Evolutionary conservation across 768 basidiomycete genomes (phyloP).

Genomic region (Boletus fagicola): DNA sequence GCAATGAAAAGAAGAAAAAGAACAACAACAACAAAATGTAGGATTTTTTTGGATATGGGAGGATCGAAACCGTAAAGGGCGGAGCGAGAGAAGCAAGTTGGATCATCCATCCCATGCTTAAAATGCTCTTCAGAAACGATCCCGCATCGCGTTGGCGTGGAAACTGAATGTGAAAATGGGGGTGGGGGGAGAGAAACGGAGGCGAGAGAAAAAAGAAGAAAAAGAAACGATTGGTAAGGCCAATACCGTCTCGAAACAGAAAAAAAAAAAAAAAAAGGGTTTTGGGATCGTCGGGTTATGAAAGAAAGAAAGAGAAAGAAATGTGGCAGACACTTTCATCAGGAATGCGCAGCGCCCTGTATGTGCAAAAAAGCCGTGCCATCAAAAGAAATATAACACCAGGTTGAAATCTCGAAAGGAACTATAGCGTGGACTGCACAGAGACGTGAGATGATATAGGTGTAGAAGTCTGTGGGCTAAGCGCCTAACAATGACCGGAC

Average conservation of each 20-base stretch:
- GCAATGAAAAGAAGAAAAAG: background rate
- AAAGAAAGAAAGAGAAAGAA: background rate
- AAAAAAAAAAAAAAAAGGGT: constrained; percentile 8
- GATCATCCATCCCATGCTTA: constrained; percentile 11
- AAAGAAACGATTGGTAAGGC: constrained; percentile 20
- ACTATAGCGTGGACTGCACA: constrained; percentile 22
- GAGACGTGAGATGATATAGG: constrained; percentile 19
- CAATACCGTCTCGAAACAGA: constrained; percentile 14
- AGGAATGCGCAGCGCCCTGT: constrained; percentile 34
- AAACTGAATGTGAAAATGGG: constrained; percentile 1
- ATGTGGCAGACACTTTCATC: constrained; percentile 23
- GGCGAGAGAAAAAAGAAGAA: background rate
- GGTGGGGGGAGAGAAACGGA: background rate
- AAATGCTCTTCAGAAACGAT: constrained; percentile 8
- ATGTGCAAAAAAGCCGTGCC: constrained; percentile 21
- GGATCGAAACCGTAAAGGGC: background rate
- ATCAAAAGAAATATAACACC: constrained; percentile 26
- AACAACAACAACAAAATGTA: constrained; percentile 11
- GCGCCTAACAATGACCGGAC: constrained; percentile 26
- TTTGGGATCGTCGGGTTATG: background rate
- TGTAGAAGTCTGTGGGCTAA: constrained; percentile 31
- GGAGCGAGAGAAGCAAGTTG: background rate
- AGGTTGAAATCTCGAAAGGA: constrained; percentile 19
- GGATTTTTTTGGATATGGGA: background rate
- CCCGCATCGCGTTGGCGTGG: constrained; percentile 11